Evolutionary conservation across 768 basidiomycete genomes (phyloP).

Genomic region (Lentinus brumalis): DNA sequence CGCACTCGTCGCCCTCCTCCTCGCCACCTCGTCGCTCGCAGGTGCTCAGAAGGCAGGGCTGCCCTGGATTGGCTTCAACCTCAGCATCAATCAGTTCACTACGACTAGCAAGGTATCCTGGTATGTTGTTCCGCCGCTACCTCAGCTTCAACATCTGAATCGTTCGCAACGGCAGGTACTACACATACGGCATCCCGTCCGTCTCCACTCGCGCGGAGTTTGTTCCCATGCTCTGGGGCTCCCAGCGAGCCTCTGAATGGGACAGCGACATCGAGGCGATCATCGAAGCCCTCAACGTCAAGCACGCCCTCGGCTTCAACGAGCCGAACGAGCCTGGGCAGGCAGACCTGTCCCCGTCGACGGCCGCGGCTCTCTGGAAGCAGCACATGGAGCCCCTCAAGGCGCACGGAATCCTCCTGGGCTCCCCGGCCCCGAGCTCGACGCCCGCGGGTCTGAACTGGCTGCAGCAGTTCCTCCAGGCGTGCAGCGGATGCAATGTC

Average conservation of each 20-base stretch:
- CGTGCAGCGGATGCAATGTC: slow-evolving; percentile 42
- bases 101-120: too few species aligned
- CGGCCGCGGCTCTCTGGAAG: slow-evolving; percentile 60
- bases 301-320: slow-evolving; percentile 60
- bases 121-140: too few species aligned
- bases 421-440: slow-evolving; percentile 72
- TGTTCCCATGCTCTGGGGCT: slow-evolving; percentile 76
- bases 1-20: too few species aligned
- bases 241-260: slow-evolving; percentile 38
- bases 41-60: too few species aligned
- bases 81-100: too few species aligned
- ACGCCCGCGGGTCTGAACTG: slow-evolving; percentile 58
- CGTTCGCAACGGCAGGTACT: neutral
- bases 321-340: slow-evolving; percentile 72
- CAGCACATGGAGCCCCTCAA: slow-evolving; percentile 61
- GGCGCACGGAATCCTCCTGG: slow-evolving; percentile 54
- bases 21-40: too few species aligned
- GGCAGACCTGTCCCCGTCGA: slow-evolving; percentile 54
- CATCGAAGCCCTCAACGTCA: slow-evolving; percentile 54
- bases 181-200: neutral
- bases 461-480: slow-evolving; percentile 58
- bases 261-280: slow-evolving; percentile 18
- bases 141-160: neutral
- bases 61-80: too few species aligned
- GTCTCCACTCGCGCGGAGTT: slow-evolving; percentile 36